phyloP scores from a whole-genome alignment of 805 yeast genomes.

The Ogataea degrootiae region DNA sequence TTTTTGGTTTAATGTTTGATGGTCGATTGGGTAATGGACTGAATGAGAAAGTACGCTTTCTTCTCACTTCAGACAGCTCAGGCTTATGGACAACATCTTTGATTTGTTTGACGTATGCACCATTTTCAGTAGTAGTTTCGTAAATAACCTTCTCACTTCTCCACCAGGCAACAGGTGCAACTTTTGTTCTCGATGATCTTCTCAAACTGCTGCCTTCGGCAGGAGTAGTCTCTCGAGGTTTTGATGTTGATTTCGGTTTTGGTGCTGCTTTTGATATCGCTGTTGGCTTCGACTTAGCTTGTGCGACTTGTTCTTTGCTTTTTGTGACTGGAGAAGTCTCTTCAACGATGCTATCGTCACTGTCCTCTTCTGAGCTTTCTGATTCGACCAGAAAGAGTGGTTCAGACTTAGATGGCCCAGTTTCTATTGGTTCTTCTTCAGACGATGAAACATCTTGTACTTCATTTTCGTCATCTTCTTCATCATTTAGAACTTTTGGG shows the following conservation, averaged over 20 bases:
- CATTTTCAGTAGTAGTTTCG: conserved; percentile 37
- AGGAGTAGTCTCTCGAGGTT: background rate
- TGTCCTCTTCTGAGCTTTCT: conserved; percentile 7
- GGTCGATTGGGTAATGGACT: no score
- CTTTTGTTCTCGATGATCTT: conserved; percentile 59
- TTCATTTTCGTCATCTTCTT: conserved; percentile 8
- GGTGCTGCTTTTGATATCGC: conserved; percentile 2
- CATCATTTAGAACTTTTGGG: conserved; percentile 7
- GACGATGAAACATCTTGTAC: background rate
- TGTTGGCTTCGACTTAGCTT: background rate
- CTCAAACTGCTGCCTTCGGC: conserved; percentile 36
- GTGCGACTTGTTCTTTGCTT: conserved; percentile 1
- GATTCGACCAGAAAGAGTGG: no score
- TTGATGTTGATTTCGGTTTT: conserved; percentile 4
- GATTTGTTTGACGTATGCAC: conserved; percentile 50
- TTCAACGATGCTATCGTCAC: conserved; percentile 2
- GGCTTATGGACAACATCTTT: conserved; percentile 53
- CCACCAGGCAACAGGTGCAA: conserved; percentile 80
- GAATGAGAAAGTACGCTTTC: conserved; percentile 9
- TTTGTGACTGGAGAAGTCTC: conserved; percentile 4
- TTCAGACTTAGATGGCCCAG: no score
- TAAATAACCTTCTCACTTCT: conserved; percentile 73
- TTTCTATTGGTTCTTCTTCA: no score
- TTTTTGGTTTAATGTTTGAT: no score
- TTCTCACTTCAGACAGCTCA: conserved; percentile 23